These are phyloP conservation scores for Trichophyton verrucosum DNA, from an alignment of 2,329 filamentous ascomycete genomes.

Conservation along the genomic window DNA sequence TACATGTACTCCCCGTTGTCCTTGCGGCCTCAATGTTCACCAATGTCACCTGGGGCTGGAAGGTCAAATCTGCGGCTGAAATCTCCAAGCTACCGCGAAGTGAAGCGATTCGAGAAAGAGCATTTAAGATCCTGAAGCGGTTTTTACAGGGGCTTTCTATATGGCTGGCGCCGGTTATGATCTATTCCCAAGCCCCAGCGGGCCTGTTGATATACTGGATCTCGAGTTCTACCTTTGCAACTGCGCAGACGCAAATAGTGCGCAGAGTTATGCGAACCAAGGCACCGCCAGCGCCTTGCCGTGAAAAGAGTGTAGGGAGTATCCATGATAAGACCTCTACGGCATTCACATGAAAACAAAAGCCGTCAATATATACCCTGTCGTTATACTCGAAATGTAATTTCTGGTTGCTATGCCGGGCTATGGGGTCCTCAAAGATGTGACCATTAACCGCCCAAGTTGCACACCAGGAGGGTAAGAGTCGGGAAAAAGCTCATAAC, in stretches of 20 bases:
- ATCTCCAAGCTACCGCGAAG: constrained; percentile 7
- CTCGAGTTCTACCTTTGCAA: constrained; percentile 32
- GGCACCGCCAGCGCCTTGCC: constrained; percentile 21
- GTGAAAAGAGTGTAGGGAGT: constrained; percentile 1
- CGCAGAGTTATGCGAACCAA: constrained; percentile 30
- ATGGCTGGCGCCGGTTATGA: constrained; percentile 27
- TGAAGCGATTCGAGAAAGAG: constrained; percentile 5
- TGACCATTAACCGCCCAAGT: too few species aligned
- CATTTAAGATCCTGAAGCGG: constrained; percentile 19
- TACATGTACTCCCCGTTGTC: constrained; percentile 37
- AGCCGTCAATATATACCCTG: not conserved
- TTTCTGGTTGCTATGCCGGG: not conserved
- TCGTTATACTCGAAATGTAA: not conserved
- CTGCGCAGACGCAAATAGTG: constrained; percentile 29
- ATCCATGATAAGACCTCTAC: not conserved
- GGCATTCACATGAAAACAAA: not conserved
- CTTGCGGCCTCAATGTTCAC: constrained; percentile 39
- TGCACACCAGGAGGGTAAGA: too few species aligned
- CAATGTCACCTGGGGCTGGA: constrained; percentile 30
- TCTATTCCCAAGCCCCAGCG: constrained; percentile 28
- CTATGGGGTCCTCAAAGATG: too few species aligned
- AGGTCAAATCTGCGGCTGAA: constrained; percentile 15
- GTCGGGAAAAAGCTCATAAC: too few species aligned
- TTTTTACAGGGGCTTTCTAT: constrained; percentile 29
- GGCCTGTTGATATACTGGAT: constrained; percentile 42